These are phyloP conservation scores for Vitis riparia DNA, from an alignment of 164 flowering plant species.

Conservation along the genomic window DNA sequence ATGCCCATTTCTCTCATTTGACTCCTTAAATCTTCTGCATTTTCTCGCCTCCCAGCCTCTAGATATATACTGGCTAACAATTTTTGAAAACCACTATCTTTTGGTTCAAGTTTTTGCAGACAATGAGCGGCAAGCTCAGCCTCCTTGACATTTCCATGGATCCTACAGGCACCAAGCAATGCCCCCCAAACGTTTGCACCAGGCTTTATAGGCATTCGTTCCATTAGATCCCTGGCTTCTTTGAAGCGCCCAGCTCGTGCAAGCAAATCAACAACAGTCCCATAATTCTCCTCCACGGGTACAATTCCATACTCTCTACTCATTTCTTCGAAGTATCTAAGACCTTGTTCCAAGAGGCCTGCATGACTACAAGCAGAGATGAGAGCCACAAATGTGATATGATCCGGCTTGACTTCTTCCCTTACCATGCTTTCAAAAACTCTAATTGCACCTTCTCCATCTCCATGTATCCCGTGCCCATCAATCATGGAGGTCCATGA, in stretches of 20 bases:
- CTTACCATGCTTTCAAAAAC: slow-evolving; percentile 40
- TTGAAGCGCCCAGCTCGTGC: slow-evolving; percentile 39
- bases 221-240: slow-evolving; percentile 31
- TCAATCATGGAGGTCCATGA: slow-evolving; percentile 56
- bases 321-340: slow-evolving; percentile 28
- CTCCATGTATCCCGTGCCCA: slow-evolving; percentile 51
- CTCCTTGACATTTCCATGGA: slow-evolving; percentile 8
- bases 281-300: slow-evolving; percentile 33
- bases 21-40: slow-evolving; percentile 38
- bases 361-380: slow-evolving; percentile 58
- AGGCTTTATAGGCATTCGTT: slow-evolving; percentile 25
- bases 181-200: slow-evolving; percentile 55
- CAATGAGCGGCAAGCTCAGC: slow-evolving; percentile 42
- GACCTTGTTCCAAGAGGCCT: slow-evolving; percentile 43
- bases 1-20: slow-evolving; percentile 43
- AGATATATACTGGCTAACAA: slow-evolving; percentile 36
- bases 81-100: slow-evolving; percentile 30
- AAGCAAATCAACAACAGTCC: slow-evolving; percentile 52
- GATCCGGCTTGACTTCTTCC: slow-evolving; percentile 24
- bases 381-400: slow-evolving; percentile 45
- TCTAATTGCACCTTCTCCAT: slow-evolving; percentile 31
- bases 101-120: slow-evolving; percentile 30
- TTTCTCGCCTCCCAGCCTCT: slow-evolving; percentile 40
- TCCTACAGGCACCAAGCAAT: slow-evolving; percentile 47
- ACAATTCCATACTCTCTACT: slow-evolving; percentile 9